These are phyloP conservation scores for Ajuga reptans DNA, from an alignment of 305 asterid species.

Conservation along the genomic window DNA sequence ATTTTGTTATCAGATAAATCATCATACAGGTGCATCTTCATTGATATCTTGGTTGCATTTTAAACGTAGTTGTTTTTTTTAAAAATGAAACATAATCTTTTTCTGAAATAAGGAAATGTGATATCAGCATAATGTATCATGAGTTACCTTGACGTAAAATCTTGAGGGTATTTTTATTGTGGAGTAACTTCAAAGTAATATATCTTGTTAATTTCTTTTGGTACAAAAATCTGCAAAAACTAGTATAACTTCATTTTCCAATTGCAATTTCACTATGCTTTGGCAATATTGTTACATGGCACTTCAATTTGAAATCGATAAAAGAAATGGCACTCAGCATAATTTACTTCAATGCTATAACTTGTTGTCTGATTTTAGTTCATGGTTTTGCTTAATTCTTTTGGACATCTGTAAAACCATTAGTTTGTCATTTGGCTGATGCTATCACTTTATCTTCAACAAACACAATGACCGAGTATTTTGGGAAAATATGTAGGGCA, in stretches of 20 bases:
- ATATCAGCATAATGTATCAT: neutral
- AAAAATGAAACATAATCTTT: neutral
- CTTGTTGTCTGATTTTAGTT: neutral
- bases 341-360: neutral
- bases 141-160: neutral
- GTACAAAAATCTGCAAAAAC: neutral
- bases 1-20: neutral
- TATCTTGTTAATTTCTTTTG: neutral
- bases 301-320: neutral
- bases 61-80: too few relatives aligned
- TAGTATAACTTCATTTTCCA: neutral
- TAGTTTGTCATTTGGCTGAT: neutral
- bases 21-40: neutral
- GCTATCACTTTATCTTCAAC: neutral
- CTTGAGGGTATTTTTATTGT: neutral
- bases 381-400: neutral
- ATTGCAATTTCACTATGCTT: neutral
- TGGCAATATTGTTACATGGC: neutral
- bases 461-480: neutral
- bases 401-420: neutral
- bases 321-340: neutral
- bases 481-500: slow-evolving; percentile 48
- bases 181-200: neutral
- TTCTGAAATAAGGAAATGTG: neutral
- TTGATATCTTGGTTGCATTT: neutral